Evolutionary conservation across 2,329 filamentous ascomycete genomes (phyloP), one percentile per base, ranked within the genome.

Genomic region (Beauveria rudraprayagi): DNA sequence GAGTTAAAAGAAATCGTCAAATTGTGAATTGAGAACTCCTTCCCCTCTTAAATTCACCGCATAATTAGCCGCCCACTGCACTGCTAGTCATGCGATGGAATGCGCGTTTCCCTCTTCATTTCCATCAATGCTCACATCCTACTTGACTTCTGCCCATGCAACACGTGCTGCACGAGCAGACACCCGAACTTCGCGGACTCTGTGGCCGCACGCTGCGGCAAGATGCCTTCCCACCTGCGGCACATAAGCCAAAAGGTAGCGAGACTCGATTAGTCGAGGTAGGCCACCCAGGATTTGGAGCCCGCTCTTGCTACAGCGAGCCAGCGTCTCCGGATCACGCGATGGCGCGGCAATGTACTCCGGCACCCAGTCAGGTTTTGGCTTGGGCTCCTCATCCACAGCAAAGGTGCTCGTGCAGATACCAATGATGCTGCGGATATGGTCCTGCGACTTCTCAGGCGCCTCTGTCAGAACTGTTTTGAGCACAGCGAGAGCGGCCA

Each of bases 131-230:
- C 14, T 34, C 24, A 37, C 26, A 2, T 30, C 30, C 30, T 61
- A 71, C 57, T 70, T 74, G 56, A 75, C 63, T 37, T 72, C 70
- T n/a, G 71, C 72, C 83, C 83, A 85, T 7, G 75, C 77, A 56
- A 72, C 73, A 59, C 80, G 76, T 4, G 82, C 80, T 62, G 70
- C 65, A 57, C 81, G 73, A 19, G 83, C 82, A 52, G 73, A 74
- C 60, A 73, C 77, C 52, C 83, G 75, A 50, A 84, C 75, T 63
- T 82, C 80, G 50, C 83, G 73, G 9, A 83, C 78, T 6, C 72
- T 69, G 64, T 85, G 81, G 1, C 82, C 83, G 55, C 81, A 83
- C 1, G 81, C 81, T 9, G 73, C 66, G 1, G 78, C 76, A 62
- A 85, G 66, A 56, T 81, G 75, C 4, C 78, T 73, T 62, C 78